Conservation (phyloP, 805 yeast species). For the Torulaspora maleeae region DNA sequence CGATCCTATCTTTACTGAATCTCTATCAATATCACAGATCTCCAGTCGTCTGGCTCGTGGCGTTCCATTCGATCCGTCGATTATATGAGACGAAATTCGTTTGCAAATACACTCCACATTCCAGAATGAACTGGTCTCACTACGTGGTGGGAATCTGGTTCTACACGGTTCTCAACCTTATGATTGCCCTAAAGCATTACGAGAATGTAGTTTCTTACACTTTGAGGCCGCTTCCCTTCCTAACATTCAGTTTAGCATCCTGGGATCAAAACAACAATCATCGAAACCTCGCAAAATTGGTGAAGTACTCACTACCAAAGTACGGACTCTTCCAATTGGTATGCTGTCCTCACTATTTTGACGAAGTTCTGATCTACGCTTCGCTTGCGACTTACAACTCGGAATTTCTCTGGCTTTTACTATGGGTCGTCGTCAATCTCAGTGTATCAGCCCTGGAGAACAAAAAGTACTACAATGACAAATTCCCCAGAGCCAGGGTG, state of each 20-base stretch:
- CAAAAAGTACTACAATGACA: constrained; percentile 41
- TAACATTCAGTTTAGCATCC: constrained; percentile 26
- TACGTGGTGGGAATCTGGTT: constrained; percentile 61
- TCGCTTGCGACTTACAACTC: constrained; percentile 25
- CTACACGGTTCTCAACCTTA: constrained; percentile 47
- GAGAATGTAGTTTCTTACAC: constrained; percentile 13
- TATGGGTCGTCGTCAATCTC: constrained; percentile 44
- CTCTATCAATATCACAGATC: constrained; percentile 11
- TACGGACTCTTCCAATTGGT: constrained; percentile 46
- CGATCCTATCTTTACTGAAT: constrained; percentile 29
- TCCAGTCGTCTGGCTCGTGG: constrained; percentile 27
- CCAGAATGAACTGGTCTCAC: constrained; percentile 62
- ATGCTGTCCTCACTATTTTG: constrained; percentile 65
- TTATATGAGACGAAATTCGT: constrained; percentile 50
- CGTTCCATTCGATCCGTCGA: constrained; percentile 55
- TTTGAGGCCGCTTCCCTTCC: constrained; percentile 18
- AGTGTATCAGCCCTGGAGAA: constrained; percentile 53
- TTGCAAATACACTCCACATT: constrained; percentile 41
- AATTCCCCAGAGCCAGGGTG: constrained; percentile 18
- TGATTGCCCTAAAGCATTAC: constrained; percentile 32
- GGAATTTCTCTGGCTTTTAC: constrained; percentile 23
- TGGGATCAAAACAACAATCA: constrained; percentile 43
- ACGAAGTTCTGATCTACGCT: constrained; percentile 56
- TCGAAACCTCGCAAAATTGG: constrained; percentile 42
- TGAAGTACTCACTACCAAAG: constrained; percentile 55